phyloP scores from a whole-genome alignment of 1,284 basidiomycete genomes.

The Apiotrichum akiyoshidainum region DNA sequence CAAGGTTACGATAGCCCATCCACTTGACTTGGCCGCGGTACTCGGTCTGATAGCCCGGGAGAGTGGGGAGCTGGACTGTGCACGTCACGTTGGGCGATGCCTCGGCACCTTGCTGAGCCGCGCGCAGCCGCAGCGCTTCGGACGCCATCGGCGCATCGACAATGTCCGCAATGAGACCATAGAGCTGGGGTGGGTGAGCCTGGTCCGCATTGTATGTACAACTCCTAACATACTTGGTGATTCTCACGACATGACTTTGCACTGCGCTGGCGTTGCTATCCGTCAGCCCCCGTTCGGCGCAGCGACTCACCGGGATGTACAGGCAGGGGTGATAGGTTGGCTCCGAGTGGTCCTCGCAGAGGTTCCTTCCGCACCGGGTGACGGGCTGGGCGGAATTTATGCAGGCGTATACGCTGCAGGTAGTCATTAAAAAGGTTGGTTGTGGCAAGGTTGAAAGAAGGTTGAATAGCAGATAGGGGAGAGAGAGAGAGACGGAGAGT shows the following conservation, averaged over 20 bases:
- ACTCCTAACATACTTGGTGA: not conserved
- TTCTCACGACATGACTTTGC: too few relatives aligned
- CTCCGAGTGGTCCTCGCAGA: not conserved
- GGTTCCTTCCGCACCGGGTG: not conserved
- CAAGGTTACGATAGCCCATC: slow-evolving; percentile 9
- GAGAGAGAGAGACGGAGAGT: too few relatives aligned
- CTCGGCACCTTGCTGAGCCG: not conserved
- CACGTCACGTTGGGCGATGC: not conserved
- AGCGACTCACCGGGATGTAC: not conserved
- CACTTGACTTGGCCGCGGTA: slow-evolving; percentile 7
- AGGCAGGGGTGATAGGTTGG: slow-evolving; percentile 5
- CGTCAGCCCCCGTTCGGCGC: too few relatives aligned
- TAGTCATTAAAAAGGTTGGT: too few relatives aligned
- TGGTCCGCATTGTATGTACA: not conserved
- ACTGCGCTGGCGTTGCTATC: not conserved
- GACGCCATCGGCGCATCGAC: slow-evolving; percentile 1
- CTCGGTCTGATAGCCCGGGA: not conserved
- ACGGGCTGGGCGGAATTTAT: not conserved
- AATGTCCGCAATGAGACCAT: not conserved
- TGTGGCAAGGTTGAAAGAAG: too few relatives aligned
- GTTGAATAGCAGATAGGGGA: too few relatives aligned
- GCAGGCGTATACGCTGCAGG: too few relatives aligned
- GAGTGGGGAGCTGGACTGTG: not conserved
- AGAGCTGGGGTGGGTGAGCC: not conserved
- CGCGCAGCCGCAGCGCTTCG: not conserved